Base-by-base conservation (phyloP, 108 stramenopile genomes). In the Aurantiochytrium sp. region DNA sequence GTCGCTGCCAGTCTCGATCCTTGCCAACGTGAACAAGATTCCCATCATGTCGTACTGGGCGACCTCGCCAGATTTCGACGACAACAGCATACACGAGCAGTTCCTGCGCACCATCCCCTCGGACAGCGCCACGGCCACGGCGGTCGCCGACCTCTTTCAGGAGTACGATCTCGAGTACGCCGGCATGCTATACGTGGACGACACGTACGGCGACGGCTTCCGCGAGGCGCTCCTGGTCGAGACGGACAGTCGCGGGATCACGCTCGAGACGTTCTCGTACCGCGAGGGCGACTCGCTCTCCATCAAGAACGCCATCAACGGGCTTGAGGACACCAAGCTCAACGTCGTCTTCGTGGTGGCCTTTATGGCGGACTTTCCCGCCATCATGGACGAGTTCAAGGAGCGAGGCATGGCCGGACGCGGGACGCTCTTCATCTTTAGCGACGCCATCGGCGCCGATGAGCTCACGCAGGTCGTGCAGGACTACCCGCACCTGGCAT, bases 171-270 rank as follows among this genome's bases (percentile, higher is more conserved):
- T 81, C 12, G 45, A 6, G 19, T n/a, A 81, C 1, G 73, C 45
- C 6, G 39, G 42, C 39, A 81, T 81, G 73, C 45, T 81, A 0
- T 81, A 48, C 32, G 73, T 81, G 17, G 73, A 81, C 73, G 73
- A 81, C 45, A 48, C 73, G 27, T 81, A 81, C 45, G 73, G 73
- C 73, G 45, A 81, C 39, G 45, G 45, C 39, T 81, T 81, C 30
- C 73, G 73, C 42, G 73, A 81, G 27, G 15, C 42, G n/a, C 45
- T 81, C 10, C 45, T 48, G 21, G 27, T 48, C 24, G 73, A 41
- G 45, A 48, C 42, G 6, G 24, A 81, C 27, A 12, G 32, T 17
- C 45, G 21, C 17, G 73, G 24, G 6, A 81, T 81, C 24, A 48
- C 39, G 6, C n/a, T 81, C n/a, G n/a, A 81, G 19, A 24, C 73